phyloP scores from a whole-genome alignment of 2,329 filamentous ascomycete species.

The Xylariaceae sp. region DNA sequence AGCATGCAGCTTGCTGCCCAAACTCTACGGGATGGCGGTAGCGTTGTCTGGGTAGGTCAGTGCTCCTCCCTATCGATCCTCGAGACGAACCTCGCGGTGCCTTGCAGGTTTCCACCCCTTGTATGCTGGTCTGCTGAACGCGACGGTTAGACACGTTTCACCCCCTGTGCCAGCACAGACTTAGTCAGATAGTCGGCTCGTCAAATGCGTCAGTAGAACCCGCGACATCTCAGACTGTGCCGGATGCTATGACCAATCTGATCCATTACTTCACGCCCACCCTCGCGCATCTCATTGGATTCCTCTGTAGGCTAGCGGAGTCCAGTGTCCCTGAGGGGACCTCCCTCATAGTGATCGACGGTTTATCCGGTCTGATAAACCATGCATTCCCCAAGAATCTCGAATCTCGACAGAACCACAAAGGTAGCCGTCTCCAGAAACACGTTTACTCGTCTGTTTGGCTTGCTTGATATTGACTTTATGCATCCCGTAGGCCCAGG shows the following conservation, averaged over 20 bases:
- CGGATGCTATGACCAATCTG: conserved; percentile 32
- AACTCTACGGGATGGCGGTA: conserved; percentile 53
- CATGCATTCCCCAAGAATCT: conserved; percentile 64
- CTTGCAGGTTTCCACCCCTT: conserved; percentile 1
- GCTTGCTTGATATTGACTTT: conserved; percentile 10
- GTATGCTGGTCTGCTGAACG: conserved; percentile 7
- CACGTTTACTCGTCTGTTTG: background rate
- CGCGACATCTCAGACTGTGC: conserved; percentile 5
- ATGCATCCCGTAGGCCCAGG: conserved; percentile 5
- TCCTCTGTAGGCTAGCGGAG: conserved; percentile 63
- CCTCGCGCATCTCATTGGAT: conserved; percentile 68
- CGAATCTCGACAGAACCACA: conserved; percentile 35
- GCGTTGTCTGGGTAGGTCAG: conserved; percentile 74
- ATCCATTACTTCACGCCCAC: conserved; percentile 50
- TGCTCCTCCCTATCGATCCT: conserved; percentile 13
- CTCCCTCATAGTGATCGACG: conserved; percentile 70
- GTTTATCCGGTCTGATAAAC: conserved; percentile 70
- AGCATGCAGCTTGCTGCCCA: conserved; percentile 67
- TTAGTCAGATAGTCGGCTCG: conserved; percentile 29
- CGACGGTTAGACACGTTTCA: conserved; percentile 42
- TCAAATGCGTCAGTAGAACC: conserved; percentile 7
- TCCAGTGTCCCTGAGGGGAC: conserved; percentile 58
- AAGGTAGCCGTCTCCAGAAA: conserved; percentile 32
- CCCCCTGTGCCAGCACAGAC: conserved; percentile 36
- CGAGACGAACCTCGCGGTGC: background rate